Percentiles rank a stretch among this genome's conserved stretches.
phyloP scores from a whole-genome alignment of 2,329 filamentous ascomycete genomes.

The Diplodia sapinea region DNA sequence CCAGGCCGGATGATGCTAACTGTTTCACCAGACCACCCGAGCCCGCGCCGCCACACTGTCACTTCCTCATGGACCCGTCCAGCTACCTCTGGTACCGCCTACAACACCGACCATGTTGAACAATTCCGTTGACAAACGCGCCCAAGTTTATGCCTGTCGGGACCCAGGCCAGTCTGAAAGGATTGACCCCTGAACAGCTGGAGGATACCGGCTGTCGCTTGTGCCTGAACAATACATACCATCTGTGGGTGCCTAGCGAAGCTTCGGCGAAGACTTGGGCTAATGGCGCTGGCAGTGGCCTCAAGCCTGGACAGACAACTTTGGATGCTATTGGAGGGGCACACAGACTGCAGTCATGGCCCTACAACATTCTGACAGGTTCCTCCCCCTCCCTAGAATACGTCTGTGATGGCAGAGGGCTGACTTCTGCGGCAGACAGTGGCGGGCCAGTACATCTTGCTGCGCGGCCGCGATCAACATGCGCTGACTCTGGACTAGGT shows the following conservation, averaged over 20 bases:
- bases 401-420: conserved; percentile 29
- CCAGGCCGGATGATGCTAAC: conserved; percentile 29
- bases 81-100: conserved; percentile 65
- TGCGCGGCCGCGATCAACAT: conserved; percentile 30
- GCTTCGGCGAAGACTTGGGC: neutral
- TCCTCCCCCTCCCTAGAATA: conserved; percentile 32
- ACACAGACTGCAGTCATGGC: conserved; percentile 94
- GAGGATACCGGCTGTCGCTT: conserved; percentile 87
- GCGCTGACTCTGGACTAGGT: conserved; percentile 62
- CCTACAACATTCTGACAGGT: conserved; percentile 87
- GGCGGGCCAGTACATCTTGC: conserved; percentile 49
- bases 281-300: conserved; percentile 58
- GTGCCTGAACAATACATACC: conserved; percentile 98
- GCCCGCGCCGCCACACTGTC: conserved; percentile 86
- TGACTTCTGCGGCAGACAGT: conserved; percentile 49
- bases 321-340: conserved; percentile 88
- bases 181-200: conserved; percentile 87
- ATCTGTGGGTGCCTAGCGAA: conserved; percentile 61
- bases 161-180: conserved; percentile 94
- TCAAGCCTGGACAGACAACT: conserved; percentile 91
- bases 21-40: conserved; percentile 75
- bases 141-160: conserved; percentile 94
- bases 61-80: conserved; percentile 79
- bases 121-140: neutral
- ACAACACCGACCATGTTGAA: conserved; percentile 61